Evolutionary conservation across 1,284 basidiomycete genomes (phyloP), one percentile per base, ranked within the genome.

Genomic region (Cryptococcus wingfieldii): DNA sequence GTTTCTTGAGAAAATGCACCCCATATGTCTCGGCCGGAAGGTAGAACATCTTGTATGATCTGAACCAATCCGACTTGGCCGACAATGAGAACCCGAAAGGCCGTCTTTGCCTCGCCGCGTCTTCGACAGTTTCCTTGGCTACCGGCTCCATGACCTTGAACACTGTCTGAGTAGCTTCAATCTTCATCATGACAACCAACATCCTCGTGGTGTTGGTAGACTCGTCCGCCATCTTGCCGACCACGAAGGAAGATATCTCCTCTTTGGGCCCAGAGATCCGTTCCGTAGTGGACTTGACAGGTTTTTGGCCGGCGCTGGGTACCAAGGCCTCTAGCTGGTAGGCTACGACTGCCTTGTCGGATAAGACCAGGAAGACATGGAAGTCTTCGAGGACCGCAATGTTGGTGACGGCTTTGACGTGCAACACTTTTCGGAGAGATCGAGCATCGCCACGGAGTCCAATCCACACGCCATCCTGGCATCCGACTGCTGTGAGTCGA

Each of bases 281-380:
- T 70, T 96, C 90, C 0, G 93, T 91, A 25, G 72, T 78, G 25
- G 69, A 63, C 7, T 72, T 65, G n/a, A 67, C 62, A 34, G 67
- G 70, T 6, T 65, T 61, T 3, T 68, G 65, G 13, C 56, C 56
- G 0, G 66, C 83, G 2, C 90, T 89, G 0, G 95, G 95, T 12
- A 98, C 93, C 14, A 98, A 82, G 0, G 92, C 93, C 74, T 97
- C 93, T 47, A 98, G 89, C 60, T 95, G 90, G 72, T 98, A 97
- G 13, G 90, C 89, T 61, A 89, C 58, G 12, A 73, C 52, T 27
- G 56, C 64, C 80, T 90, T 92, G 76, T 95, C 90, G 5, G 94
- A 90, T 19, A 98, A 79, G 16, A 98, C 92, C 28, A 98, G 81
- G 81, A 98, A 93, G 64, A 98, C 91, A 28, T 90, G 89, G 73